Evolutionary conservation across 208 protist species (phyloP), one percentile per base, ranked within the genome.

Genomic region (Trypanosoma rangeli): DNA sequence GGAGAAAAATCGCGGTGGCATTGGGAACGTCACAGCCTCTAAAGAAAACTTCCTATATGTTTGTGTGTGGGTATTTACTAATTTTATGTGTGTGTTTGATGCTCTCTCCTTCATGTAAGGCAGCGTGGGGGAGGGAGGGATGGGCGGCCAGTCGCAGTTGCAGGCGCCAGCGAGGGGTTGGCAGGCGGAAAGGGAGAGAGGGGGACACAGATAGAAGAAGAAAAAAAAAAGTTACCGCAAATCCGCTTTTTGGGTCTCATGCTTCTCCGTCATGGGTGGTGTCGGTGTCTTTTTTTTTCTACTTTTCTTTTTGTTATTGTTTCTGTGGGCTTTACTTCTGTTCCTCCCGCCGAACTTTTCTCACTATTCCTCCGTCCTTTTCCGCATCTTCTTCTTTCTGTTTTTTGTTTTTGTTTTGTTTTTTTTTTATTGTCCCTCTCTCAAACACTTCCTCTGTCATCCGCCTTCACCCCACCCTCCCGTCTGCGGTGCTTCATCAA

Each of bases 1-100:
- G 53, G 73, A 76, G 29, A 72, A 71, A 75, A 87, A 87, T 16
- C 79, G 76, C 63, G 79, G 71, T 44, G 79, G 70, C 85, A 90
- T 90, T 20, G 8, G 12, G n/a, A 20, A 9, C 24, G 28, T 35
- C 28, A 15, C 3, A 24, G 52, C 29, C 3, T 39, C 22, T 24
- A 35, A 28, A 66, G 16, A 39, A 16, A 66, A 24, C 33, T 54
- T 39, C n/a, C 20, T 18, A n/a, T 59, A 58, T 44, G 26, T 63
- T 10, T 68, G 20, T 56, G 9, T 48, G 22, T n/a, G 42, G 42
- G 20, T 50, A 50, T 56, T 13, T 42, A 42, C n/a, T n/a, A n/a
- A n/a, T n/a, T n/a, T n/a, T n/a, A n/a, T n/a, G n/a, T n/a, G n/a
- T n/a, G n/a, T 42, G 37, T 26, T 29, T 56, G 52, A 31, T 29